A percentile compares a stretch with the other conserved stretches of the same genome.
These are phyloP conservation scores for Fraxinus sp. DNA, from an alignment of 305 asterid genomes.

Conservation along the genomic window DNA sequence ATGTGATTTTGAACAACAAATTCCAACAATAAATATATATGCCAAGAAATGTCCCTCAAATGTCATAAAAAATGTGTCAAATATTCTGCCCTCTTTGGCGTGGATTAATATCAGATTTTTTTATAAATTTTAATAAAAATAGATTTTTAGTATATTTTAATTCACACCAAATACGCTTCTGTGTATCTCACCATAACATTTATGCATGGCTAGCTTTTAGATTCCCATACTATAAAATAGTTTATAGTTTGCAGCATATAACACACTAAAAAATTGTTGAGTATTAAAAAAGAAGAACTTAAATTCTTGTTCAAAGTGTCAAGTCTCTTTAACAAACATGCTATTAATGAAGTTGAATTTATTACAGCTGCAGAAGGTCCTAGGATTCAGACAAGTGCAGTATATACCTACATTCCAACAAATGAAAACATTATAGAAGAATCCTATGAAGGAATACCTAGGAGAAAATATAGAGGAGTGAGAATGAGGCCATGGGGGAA, in stretches of 20 bases:
- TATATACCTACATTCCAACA: background rate
- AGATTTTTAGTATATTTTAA: too few species aligned
- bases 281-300: background rate
- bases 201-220: background rate
- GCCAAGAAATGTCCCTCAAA: too few species aligned
- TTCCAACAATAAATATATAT: too few species aligned
- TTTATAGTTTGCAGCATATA: background rate
- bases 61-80: too few species aligned
- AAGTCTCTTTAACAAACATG: background rate
- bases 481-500: constrained; percentile 10
- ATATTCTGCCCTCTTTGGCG: too few species aligned
- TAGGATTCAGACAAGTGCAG: background rate
- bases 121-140: too few species aligned
- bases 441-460: background rate
- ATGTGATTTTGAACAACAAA: too few species aligned
- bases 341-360: background rate
- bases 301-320: background rate
- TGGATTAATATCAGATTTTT: too few species aligned
- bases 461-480: constrained; percentile 10
- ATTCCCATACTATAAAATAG: background rate
- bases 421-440: background rate
- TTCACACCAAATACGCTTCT: too few species aligned
- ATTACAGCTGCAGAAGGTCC: background rate
- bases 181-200: background rate
- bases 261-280: background rate